phyloP scores from a whole-genome alignment of 306 rosid species.

The Boehmeria nivea region DNA sequence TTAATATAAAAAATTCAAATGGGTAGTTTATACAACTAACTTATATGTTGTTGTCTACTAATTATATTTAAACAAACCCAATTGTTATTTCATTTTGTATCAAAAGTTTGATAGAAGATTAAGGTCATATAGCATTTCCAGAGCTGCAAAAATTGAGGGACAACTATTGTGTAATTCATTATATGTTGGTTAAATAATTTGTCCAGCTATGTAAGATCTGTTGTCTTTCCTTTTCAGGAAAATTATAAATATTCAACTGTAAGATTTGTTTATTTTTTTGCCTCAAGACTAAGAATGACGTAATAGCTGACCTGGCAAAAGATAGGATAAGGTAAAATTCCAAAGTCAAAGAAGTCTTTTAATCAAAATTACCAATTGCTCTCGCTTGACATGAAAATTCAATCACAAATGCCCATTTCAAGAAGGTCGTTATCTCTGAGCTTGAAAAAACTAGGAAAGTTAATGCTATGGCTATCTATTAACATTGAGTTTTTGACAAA shows the following conservation, averaged over 20 bases:
- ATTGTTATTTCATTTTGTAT: too few species aligned
- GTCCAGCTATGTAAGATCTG: conserved; percentile 1
- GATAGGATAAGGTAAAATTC: not conserved
- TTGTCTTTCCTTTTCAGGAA: not conserved
- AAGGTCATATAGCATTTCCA: too few species aligned
- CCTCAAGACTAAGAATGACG: conserved; percentile 3
- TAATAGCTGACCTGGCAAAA: conserved; percentile 5
- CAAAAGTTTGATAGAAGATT: too few species aligned
- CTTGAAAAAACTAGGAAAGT: too few species aligned
- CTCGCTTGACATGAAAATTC: too few species aligned
- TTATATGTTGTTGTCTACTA: too few species aligned
- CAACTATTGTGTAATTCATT: too few species aligned
- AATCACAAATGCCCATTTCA: conserved; percentile 1
- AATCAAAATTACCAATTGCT: too few species aligned
- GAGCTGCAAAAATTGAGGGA: too few species aligned
- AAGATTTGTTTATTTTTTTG: not conserved
- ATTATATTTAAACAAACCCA: too few species aligned
- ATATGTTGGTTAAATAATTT: not conserved
- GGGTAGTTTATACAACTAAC: too few species aligned
- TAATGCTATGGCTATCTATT: not conserved
- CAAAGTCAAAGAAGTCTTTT: not conserved
- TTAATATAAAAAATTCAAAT: too few species aligned
- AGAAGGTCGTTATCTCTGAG: not conserved
- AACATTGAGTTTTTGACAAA: not conserved
- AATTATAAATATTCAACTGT: not conserved